Evolutionary conservation across 805 yeast species (phyloP), one percentile per base, ranked within the genome.

Genomic region (Kodamaea neixiangensis): DNA sequence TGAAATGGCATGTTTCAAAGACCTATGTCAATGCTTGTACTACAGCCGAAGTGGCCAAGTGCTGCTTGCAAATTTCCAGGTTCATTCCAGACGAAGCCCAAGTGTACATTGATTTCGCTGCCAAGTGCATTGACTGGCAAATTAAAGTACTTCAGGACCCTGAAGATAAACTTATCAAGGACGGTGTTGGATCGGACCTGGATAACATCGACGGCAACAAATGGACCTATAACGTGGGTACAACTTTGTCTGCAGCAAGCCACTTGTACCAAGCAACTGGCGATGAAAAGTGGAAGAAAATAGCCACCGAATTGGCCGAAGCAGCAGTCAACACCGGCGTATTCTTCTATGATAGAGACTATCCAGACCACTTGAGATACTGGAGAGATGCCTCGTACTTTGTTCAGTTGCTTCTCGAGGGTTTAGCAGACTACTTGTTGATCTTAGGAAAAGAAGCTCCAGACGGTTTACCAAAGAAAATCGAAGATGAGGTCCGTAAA

Each of bases 141-240:
- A 71, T 82, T 56, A 66, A 68, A 34, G 67, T 67, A 18, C 71
- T 85, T 59, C 76, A 75, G 59, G 88, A 83, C 62, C 71, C 73
- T 25, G 67, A 62, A 17, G 87, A 83, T 64, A 75, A 78, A 52
- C 72, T 85, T 54, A 77, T 85, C 38, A 68, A 66, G 66, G 91
- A 85, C 64, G 91, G 91, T 38, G 69, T 81, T 42, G 81, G 76
- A 52, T 77, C 71, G 44, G 75, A 75, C 40, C 66, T 69, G 5
- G 20, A 13, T 17, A 61, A 67, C 20, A 70, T 73, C 9, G 79
- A 82, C 57, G 72, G 72, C 15, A 74, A 75, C 58, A 84, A 85
- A 66, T 82, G 84, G 80, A 77, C 88, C 5, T 85, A 85, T 64
- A 86, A 85, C 66, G 77, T 81, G 9, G 91, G 91, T 18, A 78